phyloP scores from a whole-genome alignment of 345 rosid species.

The Brassica rapa region DNA sequence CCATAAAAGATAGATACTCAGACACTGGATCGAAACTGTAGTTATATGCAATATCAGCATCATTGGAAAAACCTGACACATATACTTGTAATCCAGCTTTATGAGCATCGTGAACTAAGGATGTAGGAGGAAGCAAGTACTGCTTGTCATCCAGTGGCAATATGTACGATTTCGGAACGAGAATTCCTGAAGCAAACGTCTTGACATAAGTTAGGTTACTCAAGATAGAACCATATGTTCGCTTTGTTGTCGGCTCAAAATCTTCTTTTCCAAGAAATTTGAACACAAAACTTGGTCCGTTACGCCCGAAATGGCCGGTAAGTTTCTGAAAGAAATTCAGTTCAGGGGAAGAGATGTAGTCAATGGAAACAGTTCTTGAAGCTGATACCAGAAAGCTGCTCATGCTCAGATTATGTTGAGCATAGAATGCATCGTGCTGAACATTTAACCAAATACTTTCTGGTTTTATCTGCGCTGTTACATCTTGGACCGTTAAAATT shows the following conservation, averaged over 20 bases:
- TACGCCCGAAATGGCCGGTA: constrained; percentile 39
- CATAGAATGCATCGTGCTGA: constrained; percentile 71
- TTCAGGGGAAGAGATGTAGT: constrained; percentile 79
- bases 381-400: constrained; percentile 52
- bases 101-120: constrained; percentile 73
- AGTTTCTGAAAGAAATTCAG: constrained; percentile 58
- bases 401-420: constrained; percentile 61
- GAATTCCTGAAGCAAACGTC: constrained; percentile 88
- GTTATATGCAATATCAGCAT: constrained; percentile 53
- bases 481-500: constrained; percentile 46
- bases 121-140: constrained; percentile 54
- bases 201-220: constrained; percentile 63
- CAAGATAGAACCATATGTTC: constrained; percentile 57
- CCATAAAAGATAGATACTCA: constrained; percentile 60
- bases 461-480: constrained; percentile 34
- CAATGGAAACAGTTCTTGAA: constrained; percentile 43
- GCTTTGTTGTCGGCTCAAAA: constrained; percentile 63
- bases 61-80: constrained; percentile 68
- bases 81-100: constrained; percentile 69
- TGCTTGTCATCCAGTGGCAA: constrained; percentile 49
- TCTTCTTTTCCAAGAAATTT: constrained; percentile 46
- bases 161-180: constrained; percentile 70
- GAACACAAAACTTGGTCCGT: constrained; percentile 54
- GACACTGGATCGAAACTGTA: constrained; percentile 75
- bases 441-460: constrained; percentile 65